These are phyloP conservation scores for Dunaliella sp. DNA, from an alignment of 139 green algal species.

Conservation along the genomic window DNA sequence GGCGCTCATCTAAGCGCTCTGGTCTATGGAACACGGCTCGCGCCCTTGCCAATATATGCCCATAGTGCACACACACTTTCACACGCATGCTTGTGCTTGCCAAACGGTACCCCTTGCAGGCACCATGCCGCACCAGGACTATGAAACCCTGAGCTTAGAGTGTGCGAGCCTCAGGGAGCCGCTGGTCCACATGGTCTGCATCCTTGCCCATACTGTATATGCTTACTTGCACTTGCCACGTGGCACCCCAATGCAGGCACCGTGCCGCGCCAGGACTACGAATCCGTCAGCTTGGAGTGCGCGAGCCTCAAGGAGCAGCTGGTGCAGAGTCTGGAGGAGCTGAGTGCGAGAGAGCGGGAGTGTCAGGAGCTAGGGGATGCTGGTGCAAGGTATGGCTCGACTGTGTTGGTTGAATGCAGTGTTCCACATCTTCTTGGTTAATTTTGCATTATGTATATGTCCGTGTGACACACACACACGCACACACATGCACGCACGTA, in stretches of 20 bases:
- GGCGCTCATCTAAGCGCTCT: too few relatives aligned
- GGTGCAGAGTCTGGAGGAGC: slow-evolving; percentile 49
- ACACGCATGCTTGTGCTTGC: not conserved
- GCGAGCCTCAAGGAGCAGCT: slow-evolving; percentile 53
- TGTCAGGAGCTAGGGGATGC: slow-evolving; percentile 42
- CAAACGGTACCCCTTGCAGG: slow-evolving; percentile 20
- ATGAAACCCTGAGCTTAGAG: slow-evolving; percentile 48
- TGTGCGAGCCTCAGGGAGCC: slow-evolving; percentile 43
- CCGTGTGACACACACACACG: too few relatives aligned
- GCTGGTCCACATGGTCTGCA: slow-evolving; percentile 29
- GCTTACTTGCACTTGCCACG: not conserved
- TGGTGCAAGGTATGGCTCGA: not conserved
- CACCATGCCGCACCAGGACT: slow-evolving; percentile 46
- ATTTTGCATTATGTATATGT: too few relatives aligned
- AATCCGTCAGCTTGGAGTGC: slow-evolving; percentile 40
- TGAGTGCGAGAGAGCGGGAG: slow-evolving; percentile 46
- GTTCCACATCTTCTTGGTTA: too few relatives aligned
- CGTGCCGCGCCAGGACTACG: slow-evolving; percentile 48
- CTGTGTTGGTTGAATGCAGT: too few relatives aligned
- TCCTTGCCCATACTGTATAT: not conserved
- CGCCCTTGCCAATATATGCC: not conserved
- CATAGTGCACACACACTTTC: not conserved
- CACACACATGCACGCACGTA: too few relatives aligned
- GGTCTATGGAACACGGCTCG: not conserved
- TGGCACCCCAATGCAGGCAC: slow-evolving; percentile 32